Base-by-base conservation (phyloP, 2,329 filamentous ascomycete species). In the Colletotrichum sojae region DNA sequence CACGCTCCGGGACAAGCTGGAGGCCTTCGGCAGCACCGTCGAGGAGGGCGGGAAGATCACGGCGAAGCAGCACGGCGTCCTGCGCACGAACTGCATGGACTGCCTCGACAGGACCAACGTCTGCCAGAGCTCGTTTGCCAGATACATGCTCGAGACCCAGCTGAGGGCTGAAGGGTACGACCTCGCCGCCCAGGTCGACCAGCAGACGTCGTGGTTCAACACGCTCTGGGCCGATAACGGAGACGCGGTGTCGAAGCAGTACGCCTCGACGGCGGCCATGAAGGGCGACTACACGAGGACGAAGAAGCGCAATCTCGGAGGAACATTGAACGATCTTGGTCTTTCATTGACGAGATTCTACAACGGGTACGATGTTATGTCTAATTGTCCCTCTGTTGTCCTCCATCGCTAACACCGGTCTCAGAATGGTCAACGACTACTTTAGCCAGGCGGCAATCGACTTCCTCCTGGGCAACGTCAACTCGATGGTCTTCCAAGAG, bases 81-180 rank as follows among this genome's bases (percentile, higher is more conserved):
- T 98, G n/a, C 88, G 96, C 64, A 98, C 94, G 2, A 99, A 99
- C 76, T 99, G 96, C 79, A 98, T 99, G 96, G 96, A 99, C 77
- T 99, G 96, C 74, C 84, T 99, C 10, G 96, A 99, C 78, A 90
- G 96, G 22, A 99, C 96, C 2, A 98, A 98, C 73, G 95, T 99
- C 22, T 94, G 95, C 48, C 95, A 98, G 80, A 97, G 94, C 76
- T 96, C 94, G 0, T 95, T 95, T 77, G 96, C 89, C 5, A 93
- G 94, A 75, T 90, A 92, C 76, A 92, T 94, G 72, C 85, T 99
- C 2, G 94, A 98, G 73, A 78, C 86, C 39, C 94, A 98, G 76
- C 85, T 99, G 2, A 91, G 89, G 66, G 85, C 88, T 20, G 90
- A 97, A 71, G 93, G 92, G 0, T 91, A 94, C 69, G 89, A 91